A percentile compares a stretch with the other conserved stretches of the same genome.
phyloP scores from a whole-genome alignment of 306 rosid species.

The Dalbergia oliveri region DNA sequence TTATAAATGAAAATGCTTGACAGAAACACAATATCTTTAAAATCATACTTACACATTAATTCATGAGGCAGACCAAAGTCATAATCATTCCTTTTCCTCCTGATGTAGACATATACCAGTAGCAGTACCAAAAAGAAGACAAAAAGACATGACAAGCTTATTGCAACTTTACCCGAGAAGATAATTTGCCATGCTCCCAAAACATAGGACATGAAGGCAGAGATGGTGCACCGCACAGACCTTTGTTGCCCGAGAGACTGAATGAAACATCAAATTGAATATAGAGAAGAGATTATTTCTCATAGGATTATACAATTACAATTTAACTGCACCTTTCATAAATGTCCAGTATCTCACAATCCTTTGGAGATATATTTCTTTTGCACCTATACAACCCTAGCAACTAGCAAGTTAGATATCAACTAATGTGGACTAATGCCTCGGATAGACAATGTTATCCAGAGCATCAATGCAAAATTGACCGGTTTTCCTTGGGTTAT shows the following conservation, averaged over 20 bases:
- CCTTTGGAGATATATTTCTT: slow-evolving; percentile 7
- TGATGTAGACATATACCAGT: slow-evolving; percentile 70
- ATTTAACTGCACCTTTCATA: background rate
- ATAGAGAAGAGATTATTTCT: slow-evolving; percentile 31
- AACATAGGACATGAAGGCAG: slow-evolving; percentile 82
- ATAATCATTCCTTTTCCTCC: slow-evolving; percentile 81
- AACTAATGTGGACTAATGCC: slow-evolving; percentile 12
- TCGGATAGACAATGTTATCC: background rate
- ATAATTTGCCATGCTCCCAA: slow-evolving; percentile 88
- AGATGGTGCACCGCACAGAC: slow-evolving; percentile 84
- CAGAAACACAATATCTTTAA: slow-evolving; percentile 14
- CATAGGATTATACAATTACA: slow-evolving; percentile 3
- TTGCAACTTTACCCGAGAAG: slow-evolving; percentile 74
- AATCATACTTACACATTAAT: slow-evolving; percentile 74
- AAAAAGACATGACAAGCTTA: slow-evolving; percentile 68
- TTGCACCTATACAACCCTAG: background rate
- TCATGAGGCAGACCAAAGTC: slow-evolving; percentile 91
- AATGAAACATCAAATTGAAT: slow-evolving; percentile 36
- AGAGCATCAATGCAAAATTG: slow-evolving; percentile 27
- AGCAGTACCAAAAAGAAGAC: slow-evolving; percentile 64
- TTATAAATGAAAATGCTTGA: background rate
- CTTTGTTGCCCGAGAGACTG: slow-evolving; percentile 90
- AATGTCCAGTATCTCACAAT: slow-evolving; percentile 2
- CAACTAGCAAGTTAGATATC: slow-evolving; percentile 26
- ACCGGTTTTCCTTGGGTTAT: slow-evolving; percentile 16